Base-by-base conservation (phyloP, 2,329 filamentous ascomycete species). In the Didymellaceae sp. region DNA sequence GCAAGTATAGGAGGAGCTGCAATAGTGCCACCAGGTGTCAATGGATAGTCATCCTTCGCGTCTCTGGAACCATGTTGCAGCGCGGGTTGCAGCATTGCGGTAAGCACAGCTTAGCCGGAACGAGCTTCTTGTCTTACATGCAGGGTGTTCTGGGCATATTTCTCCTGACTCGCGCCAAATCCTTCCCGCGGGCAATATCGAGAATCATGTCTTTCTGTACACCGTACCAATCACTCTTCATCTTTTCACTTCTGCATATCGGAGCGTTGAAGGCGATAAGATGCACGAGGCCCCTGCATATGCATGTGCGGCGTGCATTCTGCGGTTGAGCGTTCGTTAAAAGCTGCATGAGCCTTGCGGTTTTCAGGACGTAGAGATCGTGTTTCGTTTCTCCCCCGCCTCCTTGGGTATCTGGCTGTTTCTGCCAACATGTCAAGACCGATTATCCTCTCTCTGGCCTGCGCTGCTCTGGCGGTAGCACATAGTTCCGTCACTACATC, bases 161-260 rank as follows among this genome's bases (percentile, higher is more conserved):
- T 35, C 61, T 65, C 26, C 62, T 51, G 17, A 50, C 50, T 52
- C 59, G 59, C 62, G 47, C 13, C 49, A 40, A 37, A 61, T 56
- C 25, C 63, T 59, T 20, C 37, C 35, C 48, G 35, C 48, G 41
- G 35, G n/a, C 48, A 45, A 45, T 42, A 22, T 45, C 26, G 24
- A 40, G 16, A 16, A n/a, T 21, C 33, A 34, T 18, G 3, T 5
- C 22, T 25, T 14, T 13, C 6, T 13, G 4, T 4, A 25, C 8
- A 14, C 4, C 16, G 14, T 32, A 16, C 48, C 41, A 51, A 51
- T 51, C 35, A 42, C 2, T 5, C 9, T 11, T 22, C 16, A 17
- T 21, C 16, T 5, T 24, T 43, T 50, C 11, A 44, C 44, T 21
- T 48, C 50, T 39, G 55, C 61, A 45, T 45, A 52, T 21, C 39